Evolutionary conservation across 1,139 yeast genomes (phyloP), one percentile per base, ranked within the genome.

Genomic region (Yamadazyma sp.): DNA sequence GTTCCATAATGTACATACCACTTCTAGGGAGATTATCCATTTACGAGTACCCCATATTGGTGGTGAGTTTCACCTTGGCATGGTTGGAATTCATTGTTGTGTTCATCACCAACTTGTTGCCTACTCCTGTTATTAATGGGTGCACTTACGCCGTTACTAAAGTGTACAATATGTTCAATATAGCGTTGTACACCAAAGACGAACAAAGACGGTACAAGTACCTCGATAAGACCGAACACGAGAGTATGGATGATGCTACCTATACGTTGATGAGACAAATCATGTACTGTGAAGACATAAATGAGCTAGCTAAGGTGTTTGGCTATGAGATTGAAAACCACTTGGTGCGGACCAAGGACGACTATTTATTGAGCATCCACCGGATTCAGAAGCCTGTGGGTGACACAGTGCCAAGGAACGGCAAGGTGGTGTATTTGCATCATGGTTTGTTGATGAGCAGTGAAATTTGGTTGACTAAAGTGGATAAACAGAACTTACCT

Each of bases 381-480:
- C 49, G 68, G 14, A 49, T 65, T 10, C 45, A 45, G 2, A 51
- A 50, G 17, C 48, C 46, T 2, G 37, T 37, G 10, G 25, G 35
- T 3, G 30, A 22, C 3, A n/a, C 27, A n/a, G n/a, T 25, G 7
- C 38, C 42, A 8, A 20, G 39, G 14, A 62, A 46, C 37, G 71
- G 76, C 0, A 76, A 70, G 39, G 82, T 83, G 2, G 84, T 86
- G 0, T 90, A 87, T 54, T 68, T 90, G 38, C 97, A 90, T 54
- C 97, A 90, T 57, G 97, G 97, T 0, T 67, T 90, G 40, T 70
- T 90, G 47, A 90, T 90, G 97, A 81, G 83, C 55, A 81, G 94
- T 36, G 97, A 90, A 53, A 77, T 90, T 7, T 87, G 96, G 97
- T 79, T 86, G 32, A 78, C 92, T 22, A 81, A 80, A 76, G 57